These are phyloP conservation scores for Yamadazyma siamensis DNA, from an alignment of 1,139 yeast genomes.

Conservation along the genomic window DNA sequence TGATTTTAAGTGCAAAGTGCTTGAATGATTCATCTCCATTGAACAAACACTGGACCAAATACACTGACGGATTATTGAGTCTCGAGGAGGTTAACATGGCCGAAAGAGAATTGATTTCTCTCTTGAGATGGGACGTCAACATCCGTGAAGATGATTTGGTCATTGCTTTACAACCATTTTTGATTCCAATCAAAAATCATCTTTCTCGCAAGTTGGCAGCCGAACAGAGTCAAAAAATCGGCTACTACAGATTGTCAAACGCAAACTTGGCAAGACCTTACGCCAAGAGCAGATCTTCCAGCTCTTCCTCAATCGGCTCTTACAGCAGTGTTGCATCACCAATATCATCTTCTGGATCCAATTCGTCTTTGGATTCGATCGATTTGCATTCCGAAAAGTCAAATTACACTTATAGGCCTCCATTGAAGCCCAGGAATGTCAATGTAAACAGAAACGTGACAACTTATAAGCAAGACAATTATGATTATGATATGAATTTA, in stretches of 20 bases:
- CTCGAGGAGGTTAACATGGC: slow-evolving; percentile 83
- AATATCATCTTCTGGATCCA: slow-evolving; percentile 5
- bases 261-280: slow-evolving; percentile 2
- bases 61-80: slow-evolving; percentile 78
- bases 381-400: slow-evolving; percentile 5
- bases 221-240: slow-evolving; percentile 31
- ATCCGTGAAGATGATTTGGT: slow-evolving; percentile 69
- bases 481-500: slow-evolving; percentile 4
- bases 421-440: slow-evolving; percentile 3
- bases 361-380: slow-evolving; percentile 8
- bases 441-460: slow-evolving; percentile 1
- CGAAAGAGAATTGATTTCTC: slow-evolving; percentile 79
- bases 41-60: slow-evolving; percentile 93
- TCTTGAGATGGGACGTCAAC: slow-evolving; percentile 80
- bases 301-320: slow-evolving; percentile 12
- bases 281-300: slow-evolving; percentile 7
- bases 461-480: not conserved
- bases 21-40: slow-evolving; percentile 91
- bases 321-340: slow-evolving; percentile 9
- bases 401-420: slow-evolving; percentile 1
- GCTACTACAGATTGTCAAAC: slow-evolving; percentile 39
- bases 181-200: slow-evolving; percentile 59
- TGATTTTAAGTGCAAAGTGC: slow-evolving; percentile 85
- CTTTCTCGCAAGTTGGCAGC: slow-evolving; percentile 25
- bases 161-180: slow-evolving; percentile 68